Base-by-base conservation (phyloP, 805 yeast genomes). In the Candida nanaspora region DNA sequence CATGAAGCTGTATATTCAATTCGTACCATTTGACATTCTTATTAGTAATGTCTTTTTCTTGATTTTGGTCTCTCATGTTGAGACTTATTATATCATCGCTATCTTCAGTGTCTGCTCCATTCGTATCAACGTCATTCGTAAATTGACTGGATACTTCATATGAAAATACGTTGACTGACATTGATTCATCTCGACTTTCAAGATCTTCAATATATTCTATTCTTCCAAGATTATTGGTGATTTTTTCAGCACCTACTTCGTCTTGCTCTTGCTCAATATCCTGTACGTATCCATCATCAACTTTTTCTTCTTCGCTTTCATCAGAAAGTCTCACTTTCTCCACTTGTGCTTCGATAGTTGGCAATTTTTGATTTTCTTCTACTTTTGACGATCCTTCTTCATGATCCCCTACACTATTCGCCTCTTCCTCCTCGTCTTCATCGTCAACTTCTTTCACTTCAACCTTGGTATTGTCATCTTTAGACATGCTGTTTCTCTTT, bases 1-100 rank as follows among this genome's bases (percentile, higher is more conserved):
- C 74, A 40, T 70, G 68, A 26, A 76, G 55, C 46, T 65, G 62
- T 33, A 80, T 48, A 8, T 48, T 51, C 5, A 62, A 34, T 20
- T 44, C 42, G 35, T 53, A 55, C 27, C 31, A 51, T 1, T 31
- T 30, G 20, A 30, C 47, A 46, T 4, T 37, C 15, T 21, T 11
- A 23, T n/a, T n/a, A n/a, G n/a, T n/a, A n/a, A n/a, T n/a, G n/a
- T n/a, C n/a, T n/a, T n/a, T n/a, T n/a, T n/a, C n/a, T n/a, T n/a
- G n/a, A n/a, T n/a, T n/a, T n/a, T n/a, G n/a, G n/a, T n/a, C n/a
- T n/a, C n/a, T n/a, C n/a, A n/a, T n/a, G n/a, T n/a, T n/a, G n/a
- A n/a, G n/a, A 28, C 54, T 56, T 40, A 53, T 59, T 40, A 53
- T 36, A 11, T 13, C 13, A 21, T 21, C 15, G 13, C 15, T 33